These are phyloP conservation scores for Sclerospora graminicola DNA, from an alignment of 352 stramenopile species.

Conservation along the genomic window DNA sequence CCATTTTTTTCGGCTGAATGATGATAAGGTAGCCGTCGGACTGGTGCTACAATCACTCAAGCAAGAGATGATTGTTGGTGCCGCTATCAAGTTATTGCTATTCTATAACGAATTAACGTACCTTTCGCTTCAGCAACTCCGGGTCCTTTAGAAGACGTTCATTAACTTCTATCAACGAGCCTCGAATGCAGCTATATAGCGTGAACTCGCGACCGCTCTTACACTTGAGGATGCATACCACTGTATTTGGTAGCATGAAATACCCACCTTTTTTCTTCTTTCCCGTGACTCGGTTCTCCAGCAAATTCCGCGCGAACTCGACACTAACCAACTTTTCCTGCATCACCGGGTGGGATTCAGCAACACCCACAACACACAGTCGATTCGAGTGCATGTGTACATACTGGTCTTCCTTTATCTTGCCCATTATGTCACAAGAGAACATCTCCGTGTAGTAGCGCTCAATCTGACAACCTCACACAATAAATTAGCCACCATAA, in stretches of 20 bases:
- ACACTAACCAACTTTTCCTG: constrained; percentile 42
- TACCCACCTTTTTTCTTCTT: constrained; percentile 85
- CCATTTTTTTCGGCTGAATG: constrained; percentile 69
- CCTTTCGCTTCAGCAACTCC: constrained; percentile 48
- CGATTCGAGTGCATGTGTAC: constrained; percentile 87
- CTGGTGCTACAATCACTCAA: constrained; percentile 26
- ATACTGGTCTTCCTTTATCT: constrained; percentile 65
- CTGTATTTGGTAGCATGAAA: constrained; percentile 58
- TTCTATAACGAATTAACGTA: background rate
- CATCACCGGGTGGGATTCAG: constrained; percentile 58
- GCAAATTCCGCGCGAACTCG: constrained; percentile 51
- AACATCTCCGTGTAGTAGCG: constrained; percentile 84
- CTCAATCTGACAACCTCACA: constrained; percentile 39
- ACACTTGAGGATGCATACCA: constrained; percentile 58
- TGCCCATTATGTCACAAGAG: constrained; percentile 66
- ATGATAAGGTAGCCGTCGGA: constrained; percentile 77
- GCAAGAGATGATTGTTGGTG: background rate
- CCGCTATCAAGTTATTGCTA: background rate
- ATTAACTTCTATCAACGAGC: constrained; percentile 73
- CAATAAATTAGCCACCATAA: background rate
- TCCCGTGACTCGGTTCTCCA: constrained; percentile 62
- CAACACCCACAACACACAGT: constrained; percentile 72
- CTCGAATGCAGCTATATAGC: constrained; percentile 74
- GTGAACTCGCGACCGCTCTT: constrained; percentile 47
- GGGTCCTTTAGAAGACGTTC: constrained; percentile 47